phyloP scores from a whole-genome alignment of 331 rosid genomes.

The Acacia concinna region DNA sequence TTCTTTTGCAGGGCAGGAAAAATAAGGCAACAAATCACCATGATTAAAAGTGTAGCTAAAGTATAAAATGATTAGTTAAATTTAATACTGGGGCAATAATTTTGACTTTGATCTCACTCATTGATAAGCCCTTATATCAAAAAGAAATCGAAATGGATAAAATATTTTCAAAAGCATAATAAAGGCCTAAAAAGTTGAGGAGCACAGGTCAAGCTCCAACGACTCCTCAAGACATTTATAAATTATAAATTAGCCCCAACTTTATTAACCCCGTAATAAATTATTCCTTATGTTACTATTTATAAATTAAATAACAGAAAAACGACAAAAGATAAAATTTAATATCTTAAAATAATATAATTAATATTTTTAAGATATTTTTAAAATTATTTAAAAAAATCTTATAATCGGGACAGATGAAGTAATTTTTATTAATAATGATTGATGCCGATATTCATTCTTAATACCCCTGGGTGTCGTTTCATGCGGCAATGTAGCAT shows the following conservation, averaged over 20 bases:
- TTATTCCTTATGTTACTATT: too few relatives aligned
- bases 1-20: not conserved
- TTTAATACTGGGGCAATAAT: not conserved
- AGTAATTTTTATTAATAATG: too few relatives aligned
- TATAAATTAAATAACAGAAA: too few relatives aligned
- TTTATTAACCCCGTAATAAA: not conserved
- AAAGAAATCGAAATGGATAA: not conserved
- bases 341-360: too few relatives aligned
- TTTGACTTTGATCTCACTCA: conserved; percentile 2
- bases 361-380: too few relatives aligned
- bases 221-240: not conserved
- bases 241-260: not conserved
- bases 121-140: not conserved
- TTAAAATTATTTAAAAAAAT: too few relatives aligned
- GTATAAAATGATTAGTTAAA: not conserved
- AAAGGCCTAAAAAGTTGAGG: not conserved
- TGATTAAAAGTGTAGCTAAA: not conserved
- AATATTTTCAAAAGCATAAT: not conserved
- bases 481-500: not conserved
- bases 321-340: too few relatives aligned
- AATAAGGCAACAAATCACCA: not conserved
- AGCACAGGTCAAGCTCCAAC: not conserved
- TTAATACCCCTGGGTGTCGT: conserved; percentile 24
- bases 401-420: too few relatives aligned
- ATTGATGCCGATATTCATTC: not conserved